Conservation (phyloP, 176 grass and related monocot species). For the Avena sativa region DNA sequence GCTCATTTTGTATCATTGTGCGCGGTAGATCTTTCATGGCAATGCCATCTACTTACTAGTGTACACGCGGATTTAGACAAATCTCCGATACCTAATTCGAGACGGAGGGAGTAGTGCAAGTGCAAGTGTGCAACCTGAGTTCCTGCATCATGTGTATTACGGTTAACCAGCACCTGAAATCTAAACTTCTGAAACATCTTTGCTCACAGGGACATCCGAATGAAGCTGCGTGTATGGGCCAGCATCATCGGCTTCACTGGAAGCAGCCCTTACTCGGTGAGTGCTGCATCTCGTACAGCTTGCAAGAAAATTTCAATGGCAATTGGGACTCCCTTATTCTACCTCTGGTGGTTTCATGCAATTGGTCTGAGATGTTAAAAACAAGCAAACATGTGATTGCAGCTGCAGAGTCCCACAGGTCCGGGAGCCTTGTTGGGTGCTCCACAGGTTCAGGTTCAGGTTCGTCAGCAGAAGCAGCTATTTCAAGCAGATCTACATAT, state of each 20-base stretch:
- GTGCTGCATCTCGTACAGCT: neutral
- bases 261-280: slow-evolving; percentile 20
- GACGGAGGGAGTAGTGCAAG: too few relatives aligned
- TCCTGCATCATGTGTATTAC: neutral
- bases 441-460: slow-evolving; percentile 3
- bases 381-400: slow-evolving; percentile 2
- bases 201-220: slow-evolving; percentile 17
- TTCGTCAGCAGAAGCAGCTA: slow-evolving; percentile 9
- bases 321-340: too few relatives aligned
- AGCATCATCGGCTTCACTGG: neutral
- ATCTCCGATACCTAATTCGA: too few relatives aligned
- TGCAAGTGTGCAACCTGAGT: neutral
- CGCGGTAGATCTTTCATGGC: neutral
- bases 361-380: neutral
- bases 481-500: neutral
- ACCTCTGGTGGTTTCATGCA: neutral
- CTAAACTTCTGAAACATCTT: neutral
- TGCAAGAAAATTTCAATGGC: neutral
- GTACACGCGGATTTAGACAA: too few relatives aligned
- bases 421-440: neutral
- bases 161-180: neutral
- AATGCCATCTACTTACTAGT: neutral
- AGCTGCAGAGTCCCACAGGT: neutral
- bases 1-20: neutral
- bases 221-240: neutral